phyloP scores from a whole-genome alignment of 176 grass and related monocot species.

The Chloris gayana region DNA sequence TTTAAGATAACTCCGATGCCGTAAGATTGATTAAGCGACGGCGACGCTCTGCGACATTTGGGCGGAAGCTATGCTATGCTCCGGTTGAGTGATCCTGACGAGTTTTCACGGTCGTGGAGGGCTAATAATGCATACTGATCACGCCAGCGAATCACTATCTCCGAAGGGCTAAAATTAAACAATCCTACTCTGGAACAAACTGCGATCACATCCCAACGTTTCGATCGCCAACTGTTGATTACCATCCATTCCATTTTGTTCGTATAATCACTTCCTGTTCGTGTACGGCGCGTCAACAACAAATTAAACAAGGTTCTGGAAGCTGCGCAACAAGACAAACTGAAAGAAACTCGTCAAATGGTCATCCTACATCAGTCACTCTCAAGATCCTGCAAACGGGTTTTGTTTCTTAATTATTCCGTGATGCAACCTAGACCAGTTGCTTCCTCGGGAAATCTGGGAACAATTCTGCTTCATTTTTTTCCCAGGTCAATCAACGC shows the following conservation, averaged over 20 bases:
- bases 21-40: constrained; percentile 33
- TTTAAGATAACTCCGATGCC: constrained; percentile 4
- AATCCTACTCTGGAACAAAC: not conserved
- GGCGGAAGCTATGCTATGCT: not conserved
- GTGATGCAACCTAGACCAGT: not conserved
- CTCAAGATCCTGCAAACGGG: not conserved
- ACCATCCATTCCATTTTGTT: not conserved
- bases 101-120: not conserved
- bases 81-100: not conserved
- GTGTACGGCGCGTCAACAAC: not conserved
- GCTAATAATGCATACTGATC: not conserved
- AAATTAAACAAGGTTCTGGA: not conserved
- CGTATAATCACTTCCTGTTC: not conserved
- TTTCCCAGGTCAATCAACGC: constrained; percentile 3
- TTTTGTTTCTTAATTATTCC: not conserved
- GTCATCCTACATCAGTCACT: constrained; percentile 5
- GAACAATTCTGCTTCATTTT: too few species aligned
- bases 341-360: not conserved
- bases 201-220: not conserved
- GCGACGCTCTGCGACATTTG: constrained; percentile 2
- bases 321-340: not conserved
- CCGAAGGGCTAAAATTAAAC: not conserved
- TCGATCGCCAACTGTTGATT: not conserved
- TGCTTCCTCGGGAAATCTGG: not conserved
- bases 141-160: not conserved